Evolutionary conservation across 345 rosid genomes (phyloP), one percentile per base, ranked within the genome.

Genomic region (Eucalyptus albens): DNA sequence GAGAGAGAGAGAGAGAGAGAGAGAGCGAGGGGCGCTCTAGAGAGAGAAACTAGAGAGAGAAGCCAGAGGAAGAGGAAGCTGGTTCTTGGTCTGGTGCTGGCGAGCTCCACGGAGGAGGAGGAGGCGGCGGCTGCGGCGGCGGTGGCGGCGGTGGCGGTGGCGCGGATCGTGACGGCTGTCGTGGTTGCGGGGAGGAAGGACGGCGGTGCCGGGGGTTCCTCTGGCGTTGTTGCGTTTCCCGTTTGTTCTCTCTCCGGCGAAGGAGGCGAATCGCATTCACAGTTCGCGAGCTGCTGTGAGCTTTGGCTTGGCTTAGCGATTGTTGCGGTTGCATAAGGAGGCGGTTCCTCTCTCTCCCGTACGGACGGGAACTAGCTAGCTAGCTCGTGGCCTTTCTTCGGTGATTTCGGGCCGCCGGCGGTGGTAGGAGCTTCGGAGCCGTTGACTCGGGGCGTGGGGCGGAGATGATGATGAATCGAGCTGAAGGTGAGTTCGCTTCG

Each of bases 391-490:
- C 77, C 17, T 85, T 56, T 22, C 53, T 40, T 77, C 88, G 15
- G 88, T 50, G 83, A 37, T 67, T 31, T 3, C 16, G 85, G 31
- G 31, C 47, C 47, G 85, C 47, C 47, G 85, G 47, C 55, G 27
- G 49, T 24, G 56, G 60, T 53, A 26, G 40, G 59, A 53, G 59
- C 37, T 87, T 72, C 49, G 80, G 80, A 26, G 37, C 29, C 88
- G 86, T 69, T 89, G 88, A 86, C 67, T 45, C 67, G n/a, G 37
- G 44, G 86, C 49, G 89, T 21, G 47, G 91, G 60, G 86, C 26
- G 55, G 88, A 89, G 29, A 90, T 91, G 92, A 95, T 94, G 95
- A 90, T 92, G 90, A 94, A 91, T 92, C 95, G 90, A 37, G 91
- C 86, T 67, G 91, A 85, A 90, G 91, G 91, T 90, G 91, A 90